Evolutionary conservation across 2,329 filamentous ascomycete genomes (phyloP), one percentile per base, ranked within the genome.

Genomic region (Rosellinia necatrix): DNA sequence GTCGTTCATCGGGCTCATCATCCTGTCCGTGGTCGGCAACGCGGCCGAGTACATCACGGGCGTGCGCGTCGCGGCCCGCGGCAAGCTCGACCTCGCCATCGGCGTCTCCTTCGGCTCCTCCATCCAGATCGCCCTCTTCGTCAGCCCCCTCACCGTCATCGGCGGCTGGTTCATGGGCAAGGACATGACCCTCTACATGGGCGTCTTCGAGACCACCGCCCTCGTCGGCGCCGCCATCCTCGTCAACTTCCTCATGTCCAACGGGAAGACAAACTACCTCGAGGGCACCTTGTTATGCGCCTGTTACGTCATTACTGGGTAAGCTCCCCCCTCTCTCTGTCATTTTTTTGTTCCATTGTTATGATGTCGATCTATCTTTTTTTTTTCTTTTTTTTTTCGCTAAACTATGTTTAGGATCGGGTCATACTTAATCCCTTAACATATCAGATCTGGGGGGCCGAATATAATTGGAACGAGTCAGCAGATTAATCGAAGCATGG

Each of bases 191-290:
- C 78, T 94, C 30, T 91, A 92, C 76, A 93, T 94, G 73, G 90
- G 90, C 59, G 81, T 90, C 50, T 94, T 94, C 72, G 90, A 94
- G 79, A 94, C 90, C 0, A 88, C 93, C 17, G 89, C 87, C 56
- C 82, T 94, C 67, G 93, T 93, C 71, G 84, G 92, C 47, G 88
- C 84, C 44, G 86, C 91, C 3, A 85, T 94, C 59, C 90, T 94
- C 57, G 89, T 92, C 71, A 92, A 92, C 73, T 93, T 92, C 70
- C 75, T 94, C 48, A 90, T 94, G 48, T 77, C 92, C 59, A 90
- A 94, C 66, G 90, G 90, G 6, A 83, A 90, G 71, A 91, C 86
- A 71, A 94, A 94, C 69, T 94, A 92, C 68, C 81, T 94, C 12
- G 90, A 93, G 74, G 90, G 90, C n/a, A 85, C 86, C 1, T 69